Percentiles rank a stretch among this genome's conserved stretches.
Conservation (phyloP, 225 moss, liverwort and hornwort species). For the Thuidium tamariscinum region DNA sequence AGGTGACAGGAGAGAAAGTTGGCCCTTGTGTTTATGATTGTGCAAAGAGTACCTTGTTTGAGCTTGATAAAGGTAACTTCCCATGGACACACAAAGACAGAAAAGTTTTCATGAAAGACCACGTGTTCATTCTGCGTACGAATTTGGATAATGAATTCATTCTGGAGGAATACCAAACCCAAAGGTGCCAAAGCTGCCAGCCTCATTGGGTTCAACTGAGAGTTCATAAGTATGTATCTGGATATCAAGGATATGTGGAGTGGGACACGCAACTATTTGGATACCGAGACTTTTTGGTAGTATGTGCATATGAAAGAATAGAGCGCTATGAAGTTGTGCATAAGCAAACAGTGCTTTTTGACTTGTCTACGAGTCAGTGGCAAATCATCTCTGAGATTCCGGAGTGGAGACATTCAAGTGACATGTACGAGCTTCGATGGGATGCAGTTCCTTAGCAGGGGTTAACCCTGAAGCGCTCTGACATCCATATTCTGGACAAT, state of each 20-base stretch:
- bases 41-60: background rate
- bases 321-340: too few relatives aligned
- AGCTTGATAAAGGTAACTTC: background rate
- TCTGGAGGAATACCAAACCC: background rate
- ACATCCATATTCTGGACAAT: too few relatives aligned
- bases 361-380: background rate
- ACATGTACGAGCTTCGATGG: background rate
- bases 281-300: background rate
- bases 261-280: background rate
- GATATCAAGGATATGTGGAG: accelerated
- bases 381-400: background rate
- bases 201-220: background rate
- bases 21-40: background rate
- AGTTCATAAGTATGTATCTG: background rate
- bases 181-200: background rate
- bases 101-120: background rate
- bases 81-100: too few relatives aligned
- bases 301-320: background rate
- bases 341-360: background rate
- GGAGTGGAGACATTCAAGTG: too few relatives aligned
- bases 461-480: too few relatives aligned
- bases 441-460: background rate
- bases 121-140: background rate
- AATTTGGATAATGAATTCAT: accelerated
- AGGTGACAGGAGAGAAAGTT: background rate